Evolutionary conservation across 2,329 filamentous ascomycete species (phyloP), one percentile per base, ranked within the genome.

Genomic region (Helminthosporium solani): DNA sequence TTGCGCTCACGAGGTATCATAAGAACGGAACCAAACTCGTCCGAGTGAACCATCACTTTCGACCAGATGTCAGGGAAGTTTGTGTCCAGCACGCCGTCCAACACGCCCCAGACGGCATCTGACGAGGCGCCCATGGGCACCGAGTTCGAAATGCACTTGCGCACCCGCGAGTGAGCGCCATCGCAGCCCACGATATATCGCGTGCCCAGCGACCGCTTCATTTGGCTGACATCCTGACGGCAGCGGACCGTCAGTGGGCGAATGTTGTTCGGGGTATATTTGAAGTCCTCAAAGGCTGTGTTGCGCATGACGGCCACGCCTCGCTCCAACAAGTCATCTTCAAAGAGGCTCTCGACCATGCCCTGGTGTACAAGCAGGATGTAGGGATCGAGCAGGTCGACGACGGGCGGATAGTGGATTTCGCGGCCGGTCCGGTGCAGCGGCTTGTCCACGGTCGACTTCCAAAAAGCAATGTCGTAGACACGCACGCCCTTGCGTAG

Each of bases 41-140:
- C 81, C 2, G 82, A 85, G 53, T 85, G 84, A 7, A 88, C 77
- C 0, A 86, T 78, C 0, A 84, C 84, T 70, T 88, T 88, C 65
- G 82, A 86, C 84, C 85, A 88, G 39, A 88, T 79, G 58, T 88
- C 85, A 1, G 86, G 86, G 56, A 89, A 88, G 62, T 88, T 78
- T 7, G 85, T 88, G 34, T 85, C 81, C 8, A 88, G 69, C 62
- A 83, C 81, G 55, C 85, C 85, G 63, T 89, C 86, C 2, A 89
- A 71, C 2, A 89, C 85, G 44, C 85, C 86, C 86, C 86, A 89
- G 16, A 83, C 80, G 3, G 82, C 78, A 52, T 83, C 78, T 27
- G 67, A 74, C 8, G 72, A 74, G 15, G 75, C 71, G 2, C 77
- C 77, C 31, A 75, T 68, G 15, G 75, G 70, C 73, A 55, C 70